Conservation (phyloP, 83 land plant species). For the Isoetes engelmannii region DNA sequence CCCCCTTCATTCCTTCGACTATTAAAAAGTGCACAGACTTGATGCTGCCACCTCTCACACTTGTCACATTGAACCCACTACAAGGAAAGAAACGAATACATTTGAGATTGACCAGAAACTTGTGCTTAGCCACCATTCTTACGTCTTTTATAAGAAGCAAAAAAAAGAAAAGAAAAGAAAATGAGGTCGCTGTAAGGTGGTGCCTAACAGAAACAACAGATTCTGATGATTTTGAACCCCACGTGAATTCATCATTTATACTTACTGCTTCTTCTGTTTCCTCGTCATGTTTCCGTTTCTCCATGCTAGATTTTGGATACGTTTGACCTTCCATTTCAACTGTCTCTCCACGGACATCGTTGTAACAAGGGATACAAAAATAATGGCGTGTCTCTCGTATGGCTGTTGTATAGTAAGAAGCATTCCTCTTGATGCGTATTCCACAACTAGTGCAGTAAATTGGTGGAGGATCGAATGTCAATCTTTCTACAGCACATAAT, state of each 20-base stretch:
- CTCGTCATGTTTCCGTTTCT: slow-evolving; percentile 81
- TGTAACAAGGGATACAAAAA: slow-evolving; percentile 77
- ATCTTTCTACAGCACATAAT: slow-evolving; percentile 78
- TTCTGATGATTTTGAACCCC: too few species aligned
- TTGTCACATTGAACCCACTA: slow-evolving; percentile 15
- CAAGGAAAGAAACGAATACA: background rate
- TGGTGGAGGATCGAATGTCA: slow-evolving; percentile 83
- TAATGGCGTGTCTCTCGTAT: slow-evolving; percentile 62
- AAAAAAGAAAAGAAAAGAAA: background rate
- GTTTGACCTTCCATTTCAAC: slow-evolving; percentile 46
- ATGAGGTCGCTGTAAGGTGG: too few species aligned
- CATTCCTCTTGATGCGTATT: slow-evolving; percentile 79
- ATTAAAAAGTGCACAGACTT: slow-evolving; percentile 8
- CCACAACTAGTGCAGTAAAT: slow-evolving; percentile 81
- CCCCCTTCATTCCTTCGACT: slow-evolving; percentile 7
- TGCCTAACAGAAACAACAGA: too few species aligned
- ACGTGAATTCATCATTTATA: background rate
- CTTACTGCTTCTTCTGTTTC: slow-evolving; percentile 85
- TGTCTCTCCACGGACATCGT: slow-evolving; percentile 59
- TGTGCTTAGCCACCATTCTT: too few species aligned
- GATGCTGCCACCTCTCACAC: slow-evolving; percentile 10
- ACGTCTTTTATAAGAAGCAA: background rate
- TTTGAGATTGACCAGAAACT: too few species aligned
- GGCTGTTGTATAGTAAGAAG: slow-evolving; percentile 60
- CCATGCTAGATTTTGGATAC: slow-evolving; percentile 24